Evolutionary conservation across 2,329 filamentous ascomycete genomes (phyloP).

Genomic region (Aureobasidium sp.): DNA sequence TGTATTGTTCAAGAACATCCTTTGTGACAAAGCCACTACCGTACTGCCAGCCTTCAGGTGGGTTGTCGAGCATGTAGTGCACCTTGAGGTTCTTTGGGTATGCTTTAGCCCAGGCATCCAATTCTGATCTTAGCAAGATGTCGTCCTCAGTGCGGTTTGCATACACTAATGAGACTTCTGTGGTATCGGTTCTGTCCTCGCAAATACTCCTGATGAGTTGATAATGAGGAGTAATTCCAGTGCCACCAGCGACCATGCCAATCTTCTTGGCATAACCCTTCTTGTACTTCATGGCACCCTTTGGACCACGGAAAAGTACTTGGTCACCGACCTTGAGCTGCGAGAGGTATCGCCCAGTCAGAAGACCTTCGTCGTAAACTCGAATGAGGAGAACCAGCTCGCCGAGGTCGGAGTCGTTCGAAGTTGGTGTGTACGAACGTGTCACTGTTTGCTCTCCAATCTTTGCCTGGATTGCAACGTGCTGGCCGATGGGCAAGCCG

Average conservation of each 20-base stretch:
- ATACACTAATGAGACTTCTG: constrained; percentile 51
- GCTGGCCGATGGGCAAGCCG: constrained; percentile 26
- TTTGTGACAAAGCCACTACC: constrained; percentile 47
- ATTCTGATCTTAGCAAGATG: constrained; percentile 50
- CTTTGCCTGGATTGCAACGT: constrained; percentile 26
- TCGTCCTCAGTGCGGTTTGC: constrained; percentile 53
- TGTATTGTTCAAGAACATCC: constrained; percentile 42
- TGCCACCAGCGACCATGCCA: constrained; percentile 51
- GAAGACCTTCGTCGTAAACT: constrained; percentile 43
- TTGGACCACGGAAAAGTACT: constrained; percentile 48
- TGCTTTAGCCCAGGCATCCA: constrained; percentile 46
- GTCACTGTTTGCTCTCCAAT: constrained; percentile 20
- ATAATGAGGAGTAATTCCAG: constrained; percentile 51
- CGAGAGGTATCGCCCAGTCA: constrained; percentile 43
- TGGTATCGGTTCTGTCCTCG: constrained; percentile 52
- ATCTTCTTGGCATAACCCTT: constrained; percentile 38
- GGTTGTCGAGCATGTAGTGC: constrained; percentile 48
- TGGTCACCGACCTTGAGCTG: constrained; percentile 43
- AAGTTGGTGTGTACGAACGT: constrained; percentile 22
- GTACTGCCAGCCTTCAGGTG: constrained; percentile 42
- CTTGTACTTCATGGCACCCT: constrained; percentile 49
- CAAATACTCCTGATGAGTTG: constrained; percentile 58
- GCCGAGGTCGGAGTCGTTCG: constrained; percentile 34
- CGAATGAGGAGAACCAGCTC: constrained; percentile 46
- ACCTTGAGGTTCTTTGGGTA: constrained; percentile 48